Conservation (phyloP, 2,329 filamentous ascomycete genomes). For the Aspergillus sp. region DNA sequence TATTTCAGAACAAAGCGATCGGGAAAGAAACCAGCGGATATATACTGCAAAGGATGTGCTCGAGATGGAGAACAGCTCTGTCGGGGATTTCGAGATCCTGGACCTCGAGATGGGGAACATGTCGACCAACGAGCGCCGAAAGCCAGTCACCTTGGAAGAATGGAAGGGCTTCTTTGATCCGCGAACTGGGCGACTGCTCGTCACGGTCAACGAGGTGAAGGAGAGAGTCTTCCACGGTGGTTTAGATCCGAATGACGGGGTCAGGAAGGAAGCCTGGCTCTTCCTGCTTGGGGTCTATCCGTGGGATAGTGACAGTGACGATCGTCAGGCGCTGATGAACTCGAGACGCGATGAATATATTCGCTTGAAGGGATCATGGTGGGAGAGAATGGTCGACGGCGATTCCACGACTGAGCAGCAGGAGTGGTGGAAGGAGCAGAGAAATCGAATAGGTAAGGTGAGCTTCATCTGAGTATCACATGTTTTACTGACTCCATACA, state of each 20-base stretch:
- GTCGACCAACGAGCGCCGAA: slow-evolving; percentile 73
- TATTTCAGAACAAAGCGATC: slow-evolving; percentile 93
- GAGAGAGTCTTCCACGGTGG: slow-evolving; percentile 97
- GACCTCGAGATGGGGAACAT: slow-evolving; percentile 73
- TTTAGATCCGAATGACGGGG: slow-evolving; percentile 81
- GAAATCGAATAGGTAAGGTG: slow-evolving; percentile 79
- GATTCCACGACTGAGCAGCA: slow-evolving; percentile 76
- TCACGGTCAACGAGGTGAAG: slow-evolving; percentile 91
- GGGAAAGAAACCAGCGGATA: slow-evolving; percentile 78
- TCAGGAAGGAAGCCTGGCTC: slow-evolving; percentile 94
- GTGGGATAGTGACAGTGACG: slow-evolving; percentile 86
- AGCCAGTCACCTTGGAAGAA: slow-evolving; percentile 75
- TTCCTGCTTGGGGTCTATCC: slow-evolving; percentile 89
- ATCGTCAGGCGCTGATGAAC: slow-evolving; percentile 78
- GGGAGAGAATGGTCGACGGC: slow-evolving; percentile 86
- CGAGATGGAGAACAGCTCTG: slow-evolving; percentile 89
- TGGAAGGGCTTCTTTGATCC: slow-evolving; percentile 90
- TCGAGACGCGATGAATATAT: slow-evolving; percentile 91
- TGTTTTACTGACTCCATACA: slow-evolving; percentile 43
- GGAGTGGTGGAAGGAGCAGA: slow-evolving; percentile 97
- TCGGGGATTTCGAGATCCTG: slow-evolving; percentile 93
- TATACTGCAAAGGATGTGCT: slow-evolving; percentile 93
- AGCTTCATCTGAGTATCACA: background rate
- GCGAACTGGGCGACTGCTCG: slow-evolving; percentile 68
- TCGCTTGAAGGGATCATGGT: slow-evolving; percentile 90